These are phyloP conservation scores for Dioscorea dumetorum DNA, from an alignment of 106 monocot genomes.

Conservation along the genomic window DNA sequence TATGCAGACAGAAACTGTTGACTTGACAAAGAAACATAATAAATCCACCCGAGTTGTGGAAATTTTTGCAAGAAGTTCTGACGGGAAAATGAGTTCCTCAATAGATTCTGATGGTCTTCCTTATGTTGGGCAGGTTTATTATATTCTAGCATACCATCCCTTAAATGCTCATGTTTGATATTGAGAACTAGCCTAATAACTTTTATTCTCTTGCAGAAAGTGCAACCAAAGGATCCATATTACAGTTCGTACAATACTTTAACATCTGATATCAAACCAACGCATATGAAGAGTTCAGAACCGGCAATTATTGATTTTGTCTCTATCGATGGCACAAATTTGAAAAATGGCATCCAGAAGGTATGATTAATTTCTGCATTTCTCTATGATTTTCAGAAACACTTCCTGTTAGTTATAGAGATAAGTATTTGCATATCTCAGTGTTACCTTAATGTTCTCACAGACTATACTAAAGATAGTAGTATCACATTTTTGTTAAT, in stretches of 20 bases:
- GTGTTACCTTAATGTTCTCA: too few species aligned
- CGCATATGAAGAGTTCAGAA: conserved; percentile 64
- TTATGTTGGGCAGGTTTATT: conserved; percentile 67
- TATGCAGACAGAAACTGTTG: conserved; percentile 76
- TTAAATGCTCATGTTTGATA: too few species aligned
- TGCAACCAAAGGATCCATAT: conserved; percentile 51
- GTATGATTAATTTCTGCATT: conserved; percentile 13
- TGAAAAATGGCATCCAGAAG: conserved; percentile 54
- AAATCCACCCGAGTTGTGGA: conserved; percentile 30
- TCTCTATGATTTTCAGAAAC: too few species aligned
- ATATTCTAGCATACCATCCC: not conserved
- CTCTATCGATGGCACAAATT: conserved; percentile 59
- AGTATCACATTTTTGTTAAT: too few species aligned
- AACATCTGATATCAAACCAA: conserved; percentile 31
- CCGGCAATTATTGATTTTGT: conserved; percentile 71
- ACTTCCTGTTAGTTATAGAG: too few species aligned
- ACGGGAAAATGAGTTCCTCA: conserved; percentile 15
- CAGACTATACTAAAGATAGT: too few species aligned
- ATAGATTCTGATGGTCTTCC: conserved; percentile 96
- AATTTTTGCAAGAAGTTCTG: conserved; percentile 54
- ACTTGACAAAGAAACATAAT: conserved; percentile 40
- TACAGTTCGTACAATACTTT: conserved; percentile 62
- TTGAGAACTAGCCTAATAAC: too few species aligned
- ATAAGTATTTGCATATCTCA: too few species aligned
- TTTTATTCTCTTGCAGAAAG: conserved; percentile 27